Evolutionary conservation across 352 stramenopile species (phyloP).

Genomic region (Albugo laibachii): DNA sequence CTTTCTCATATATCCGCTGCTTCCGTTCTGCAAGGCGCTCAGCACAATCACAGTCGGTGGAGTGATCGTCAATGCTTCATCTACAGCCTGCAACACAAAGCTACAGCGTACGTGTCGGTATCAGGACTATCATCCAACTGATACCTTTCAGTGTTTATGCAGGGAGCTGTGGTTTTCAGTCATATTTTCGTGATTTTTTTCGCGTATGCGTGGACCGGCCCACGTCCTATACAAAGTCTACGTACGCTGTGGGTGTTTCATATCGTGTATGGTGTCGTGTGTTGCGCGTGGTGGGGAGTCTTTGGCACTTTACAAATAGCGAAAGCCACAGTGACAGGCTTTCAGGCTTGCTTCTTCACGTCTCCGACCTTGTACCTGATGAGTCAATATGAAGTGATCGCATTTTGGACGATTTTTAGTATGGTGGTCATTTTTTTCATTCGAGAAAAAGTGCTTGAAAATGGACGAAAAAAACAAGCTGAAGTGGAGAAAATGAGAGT

Average conservation of each 20-base stretch:
- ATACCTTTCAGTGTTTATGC: conserved; percentile 24
- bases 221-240: conserved; percentile 26
- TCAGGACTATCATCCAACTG: conserved; percentile 1
- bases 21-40: conserved; percentile 29
- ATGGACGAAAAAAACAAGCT: conserved; percentile 19
- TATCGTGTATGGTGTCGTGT: conserved; percentile 30
- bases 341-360: conserved; percentile 43
- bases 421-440: conserved; percentile 23
- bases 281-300: conserved; percentile 39
- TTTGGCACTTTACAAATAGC: conserved; percentile 38
- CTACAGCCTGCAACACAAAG: conserved; percentile 38
- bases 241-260: conserved; percentile 43
- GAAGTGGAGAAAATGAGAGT: conserved; percentile 12
- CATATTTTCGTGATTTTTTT: conserved; percentile 47
- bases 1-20: conserved; percentile 41
- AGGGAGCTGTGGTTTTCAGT: conserved; percentile 39
- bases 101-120: conserved; percentile 24
- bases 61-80: conserved; percentile 47
- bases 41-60: conserved; percentile 39
- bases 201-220: conserved; percentile 52
- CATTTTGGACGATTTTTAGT: conserved; percentile 41
- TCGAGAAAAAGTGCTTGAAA: conserved; percentile 22
- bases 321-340: conserved; percentile 32
- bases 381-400: conserved; percentile 41
- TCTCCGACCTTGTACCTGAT: conserved; percentile 47